Evolutionary conservation across 352 stramenopile genomes (phyloP).

Genomic region (Phytopythium boreale): DNA sequence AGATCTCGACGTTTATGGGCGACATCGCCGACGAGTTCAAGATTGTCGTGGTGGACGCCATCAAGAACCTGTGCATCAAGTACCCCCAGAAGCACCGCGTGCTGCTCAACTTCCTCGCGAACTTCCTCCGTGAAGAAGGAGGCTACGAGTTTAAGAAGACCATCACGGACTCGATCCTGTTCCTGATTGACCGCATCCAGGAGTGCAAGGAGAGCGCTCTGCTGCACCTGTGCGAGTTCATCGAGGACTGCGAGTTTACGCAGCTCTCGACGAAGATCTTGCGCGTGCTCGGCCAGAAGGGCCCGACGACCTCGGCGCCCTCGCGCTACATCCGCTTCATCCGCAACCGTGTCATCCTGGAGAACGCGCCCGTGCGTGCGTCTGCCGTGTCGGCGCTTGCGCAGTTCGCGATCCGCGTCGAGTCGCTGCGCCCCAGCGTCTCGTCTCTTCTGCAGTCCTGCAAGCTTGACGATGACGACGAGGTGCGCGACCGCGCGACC

Average conservation of each 20-base stretch:
- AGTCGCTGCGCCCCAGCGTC: slow-evolving; percentile 92
- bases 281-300: slow-evolving; percentile 94
- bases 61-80: slow-evolving; percentile 97
- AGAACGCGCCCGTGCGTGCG: slow-evolving; percentile 96
- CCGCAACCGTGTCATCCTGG: slow-evolving; percentile 99
- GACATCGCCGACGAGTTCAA: slow-evolving; percentile 99
- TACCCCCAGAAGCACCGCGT: slow-evolving; percentile 98
- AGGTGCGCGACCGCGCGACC: slow-evolving; percentile 93
- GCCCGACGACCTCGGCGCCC: slow-evolving; percentile 91
- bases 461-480: slow-evolving; percentile 97
- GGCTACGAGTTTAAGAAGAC: slow-evolving; percentile 99
- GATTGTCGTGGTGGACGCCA: slow-evolving; percentile 96
- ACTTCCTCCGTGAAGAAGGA: slow-evolving; percentile 95
- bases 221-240: slow-evolving; percentile 99
- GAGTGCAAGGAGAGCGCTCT: slow-evolving; percentile 97
- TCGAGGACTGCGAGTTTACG: slow-evolving; percentile 96
- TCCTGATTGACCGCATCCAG: slow-evolving; percentile 95
- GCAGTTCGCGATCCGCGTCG: slow-evolving; percentile 95
- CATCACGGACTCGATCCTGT: slow-evolving; percentile 98
- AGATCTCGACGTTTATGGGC: slow-evolving; percentile 98
- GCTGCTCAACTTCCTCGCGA: slow-evolving; percentile 97
- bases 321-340: slow-evolving; percentile 99
- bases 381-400: slow-evolving; percentile 95
- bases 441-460: slow-evolving; percentile 93
- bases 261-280: slow-evolving; percentile 93